Base-by-base conservation (phyloP, 768 basidiomycete species). In the Tremella yokohamensis region DNA sequence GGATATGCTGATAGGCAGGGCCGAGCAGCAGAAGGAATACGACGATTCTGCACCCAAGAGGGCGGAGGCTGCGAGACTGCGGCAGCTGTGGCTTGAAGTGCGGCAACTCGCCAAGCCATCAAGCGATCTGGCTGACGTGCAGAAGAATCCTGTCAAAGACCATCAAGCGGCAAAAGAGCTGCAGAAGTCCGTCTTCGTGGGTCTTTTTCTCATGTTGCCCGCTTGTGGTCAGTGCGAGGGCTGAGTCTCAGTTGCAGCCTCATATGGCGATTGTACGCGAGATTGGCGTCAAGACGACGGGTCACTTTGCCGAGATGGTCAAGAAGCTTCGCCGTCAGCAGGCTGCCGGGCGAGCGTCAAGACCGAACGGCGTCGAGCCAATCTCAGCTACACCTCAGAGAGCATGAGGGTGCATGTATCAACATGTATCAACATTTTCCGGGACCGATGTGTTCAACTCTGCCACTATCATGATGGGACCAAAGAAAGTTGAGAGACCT, bases 111-210 rank as follows among this genome's bases (percentile, higher is more conserved):
- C n/a, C 22, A 18, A 45, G 6, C 4, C n/a, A 18, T 22, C 42
- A 45, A 4, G 42, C 22, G 8, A 45, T 4, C 15, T 45, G n/a
- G 42, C 42, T 45, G 4, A 45, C 15, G n/a, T 6, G n/a, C 42
- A 45, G 42, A n/a, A 45, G 22, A n/a, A 45, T 16, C 42, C 42
- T 16, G 22, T 22, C 6, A 45, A 45, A 15, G 42, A 45, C 15
- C 42, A 45, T 45, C 42, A 45, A 45, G 42, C 42, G 6, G n/a
- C 42, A 4, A 45, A 45, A 45, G 42, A 45, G n/a, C n/a, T 22
- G 22, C 42, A 45, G 15, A 45, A 45, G 22, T 6, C 42, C 22
- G 42, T 8, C 42, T 45, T 45, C 15, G n/a, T 22, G 15, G n/a
- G 42, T 45, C 42, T 6, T 22, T 11, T 4, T 34, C 6, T 6